These are phyloP conservation scores for Neoboletus brunneissimus DNA, from an alignment of 768 basidiomycete species.

Conservation along the genomic window DNA sequence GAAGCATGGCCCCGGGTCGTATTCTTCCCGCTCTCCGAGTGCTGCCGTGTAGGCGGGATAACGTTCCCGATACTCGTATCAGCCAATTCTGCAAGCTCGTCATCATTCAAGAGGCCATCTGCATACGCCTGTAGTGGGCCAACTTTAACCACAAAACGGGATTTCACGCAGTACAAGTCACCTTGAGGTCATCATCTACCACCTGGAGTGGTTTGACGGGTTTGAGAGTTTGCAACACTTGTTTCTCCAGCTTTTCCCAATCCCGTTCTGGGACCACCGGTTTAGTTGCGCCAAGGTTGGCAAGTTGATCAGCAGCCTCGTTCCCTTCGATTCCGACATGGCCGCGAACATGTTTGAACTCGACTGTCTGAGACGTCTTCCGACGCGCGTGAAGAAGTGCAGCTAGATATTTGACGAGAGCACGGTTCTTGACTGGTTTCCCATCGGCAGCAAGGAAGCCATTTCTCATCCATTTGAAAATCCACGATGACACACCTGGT, in stretches of 20 bases:
- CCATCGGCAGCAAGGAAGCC: slow-evolving; percentile 48
- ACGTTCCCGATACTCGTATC: background rate
- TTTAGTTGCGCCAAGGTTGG: slow-evolving; percentile 52
- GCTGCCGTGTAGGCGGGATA: background rate
- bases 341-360: slow-evolving; percentile 71
- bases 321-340: slow-evolving; percentile 80
- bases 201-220: background rate
- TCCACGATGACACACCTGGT: slow-evolving; percentile 67
- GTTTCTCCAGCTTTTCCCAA: slow-evolving; percentile 43
- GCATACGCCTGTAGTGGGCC: slow-evolving; percentile 28
- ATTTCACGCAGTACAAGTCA: slow-evolving; percentile 8
- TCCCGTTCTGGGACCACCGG: slow-evolving; percentile 49
- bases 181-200: slow-evolving; percentile 17
- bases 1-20: background rate
- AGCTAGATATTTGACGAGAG: slow-evolving; percentile 67
- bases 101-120: slow-evolving; percentile 36
- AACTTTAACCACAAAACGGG: slow-evolving; percentile 4
- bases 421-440: slow-evolving; percentile 66
- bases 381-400: slow-evolving; percentile 57
- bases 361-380: slow-evolving; percentile 51
- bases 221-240: slow-evolving; percentile 11
- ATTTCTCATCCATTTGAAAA: slow-evolving; percentile 61
- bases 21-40: background rate
- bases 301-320: slow-evolving; percentile 79
- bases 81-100: slow-evolving; percentile 30